A percentile compares a stretch with the other conserved stretches of the same genome.
Evolutionary conservation across 164 flowering plant species (phyloP).

Genomic region (Aristolochia contorta): DNA sequence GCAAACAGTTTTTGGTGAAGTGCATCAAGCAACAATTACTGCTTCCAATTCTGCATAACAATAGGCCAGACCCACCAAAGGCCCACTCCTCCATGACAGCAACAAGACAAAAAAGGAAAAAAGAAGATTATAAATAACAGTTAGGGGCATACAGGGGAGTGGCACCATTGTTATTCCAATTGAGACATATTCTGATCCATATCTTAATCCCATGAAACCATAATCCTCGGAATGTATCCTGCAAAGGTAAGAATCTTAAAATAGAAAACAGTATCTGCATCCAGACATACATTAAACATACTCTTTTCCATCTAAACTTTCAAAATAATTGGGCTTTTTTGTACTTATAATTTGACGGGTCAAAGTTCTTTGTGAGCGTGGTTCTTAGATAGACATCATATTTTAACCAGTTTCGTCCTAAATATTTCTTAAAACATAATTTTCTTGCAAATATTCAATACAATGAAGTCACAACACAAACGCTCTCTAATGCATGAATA

Average conservation of each 20-base stretch:
- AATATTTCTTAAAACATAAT: too few relatives aligned
- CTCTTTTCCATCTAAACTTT: too few relatives aligned
- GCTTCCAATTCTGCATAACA: neutral
- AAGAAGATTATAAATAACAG: conserved; percentile 1
- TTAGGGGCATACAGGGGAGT: conserved; percentile 41
- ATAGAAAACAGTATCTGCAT: too few relatives aligned
- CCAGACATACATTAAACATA: too few relatives aligned
- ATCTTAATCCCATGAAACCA: conserved; percentile 83
- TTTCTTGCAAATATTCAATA: too few relatives aligned
- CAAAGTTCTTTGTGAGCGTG: too few relatives aligned
- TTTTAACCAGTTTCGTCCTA: too few relatives aligned
- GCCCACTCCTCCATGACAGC: neutral
- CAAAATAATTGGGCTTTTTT: too few relatives aligned
- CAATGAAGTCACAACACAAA: too few relatives aligned
- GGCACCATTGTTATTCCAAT: conserved; percentile 68
- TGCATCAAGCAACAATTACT: neutral
- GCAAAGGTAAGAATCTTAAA: conserved; percentile 10
- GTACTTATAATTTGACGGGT: too few relatives aligned
- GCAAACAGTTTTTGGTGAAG: neutral
- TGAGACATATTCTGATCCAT: conserved; percentile 69
- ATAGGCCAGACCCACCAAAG: neutral
- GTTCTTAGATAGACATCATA: too few relatives aligned
- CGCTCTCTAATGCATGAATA: too few relatives aligned
- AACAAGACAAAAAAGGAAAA: neutral
- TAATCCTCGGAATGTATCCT: conserved; percentile 54